Evolutionary conservation across 2,329 filamentous ascomycete genomes (phyloP).

Genomic region (Neophaeococcomyces aloes): DNA sequence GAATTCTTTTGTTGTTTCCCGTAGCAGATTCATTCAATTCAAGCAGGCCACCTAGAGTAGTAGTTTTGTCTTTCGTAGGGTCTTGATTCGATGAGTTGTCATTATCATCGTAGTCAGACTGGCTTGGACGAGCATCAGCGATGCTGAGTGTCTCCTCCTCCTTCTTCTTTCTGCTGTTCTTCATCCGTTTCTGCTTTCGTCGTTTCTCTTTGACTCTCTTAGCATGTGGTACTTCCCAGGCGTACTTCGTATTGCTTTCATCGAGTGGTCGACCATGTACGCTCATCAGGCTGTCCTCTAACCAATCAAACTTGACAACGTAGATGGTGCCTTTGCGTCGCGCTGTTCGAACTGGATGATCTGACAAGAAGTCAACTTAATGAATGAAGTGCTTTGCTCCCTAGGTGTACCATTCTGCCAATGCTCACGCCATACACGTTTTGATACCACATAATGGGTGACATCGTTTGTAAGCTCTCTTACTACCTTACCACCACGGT

Average conservation of each 20-base stretch:
- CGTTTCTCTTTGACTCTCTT: not conserved
- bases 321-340: conserved; percentile 26
- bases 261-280: conserved; percentile 26
- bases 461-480: conserved; percentile 43
- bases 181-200: not conserved
- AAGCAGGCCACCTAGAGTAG: no score
- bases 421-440: conserved; percentile 48
- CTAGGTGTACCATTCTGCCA: conserved; percentile 30
- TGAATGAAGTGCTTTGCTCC: not conserved
- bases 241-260: conserved; percentile 23
- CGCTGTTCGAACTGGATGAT: conserved; percentile 31
- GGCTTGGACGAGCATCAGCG: no score
- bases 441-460: conserved; percentile 63
- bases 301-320: conserved; percentile 40
- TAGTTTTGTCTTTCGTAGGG: no score
- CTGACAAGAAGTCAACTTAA: no score
- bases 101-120: no score
- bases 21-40: not conserved
- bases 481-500: conserved; percentile 51
- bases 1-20: not conserved
- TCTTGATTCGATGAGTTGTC: no score
- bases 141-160: no score
- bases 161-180: not conserved
- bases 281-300: conserved; percentile 33
- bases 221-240: conserved; percentile 9